Conservation (phyloP, 768 basidiomycete species). For the Tylopilus rubrobrunneus region DNA sequence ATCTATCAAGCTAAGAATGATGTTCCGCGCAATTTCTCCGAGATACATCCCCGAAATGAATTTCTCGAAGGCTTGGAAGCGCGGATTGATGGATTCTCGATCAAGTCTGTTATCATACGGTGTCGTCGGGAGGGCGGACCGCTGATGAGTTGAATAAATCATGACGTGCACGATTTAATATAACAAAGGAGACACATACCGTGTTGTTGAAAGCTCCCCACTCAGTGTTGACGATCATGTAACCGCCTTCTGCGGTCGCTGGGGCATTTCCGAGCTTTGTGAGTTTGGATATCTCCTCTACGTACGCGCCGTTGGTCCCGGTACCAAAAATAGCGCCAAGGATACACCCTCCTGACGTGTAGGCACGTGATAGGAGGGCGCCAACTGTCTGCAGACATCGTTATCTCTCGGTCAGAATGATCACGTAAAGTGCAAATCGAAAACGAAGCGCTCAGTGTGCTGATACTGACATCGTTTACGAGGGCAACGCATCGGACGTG, state of each 20-base stretch:
- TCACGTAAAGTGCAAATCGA: not conserved
- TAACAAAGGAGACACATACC: slow-evolving; percentile 39
- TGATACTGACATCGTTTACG: slow-evolving; percentile 84
- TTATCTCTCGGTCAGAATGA: slow-evolving; percentile 8
- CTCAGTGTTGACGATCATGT: slow-evolving; percentile 96
- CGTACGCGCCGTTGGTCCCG: slow-evolving; percentile 97
- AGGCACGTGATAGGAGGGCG: slow-evolving; percentile 87
- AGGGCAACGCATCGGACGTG: slow-evolving; percentile 89
- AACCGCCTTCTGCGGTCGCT: slow-evolving; percentile 55
- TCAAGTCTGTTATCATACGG: slow-evolving; percentile 91
- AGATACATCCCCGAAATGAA: slow-evolving; percentile 99
- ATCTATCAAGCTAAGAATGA: slow-evolving; percentile 80
- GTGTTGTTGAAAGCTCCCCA: slow-evolving; percentile 98
- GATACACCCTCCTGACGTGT: slow-evolving; percentile 87
- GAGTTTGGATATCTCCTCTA: slow-evolving; percentile 83
- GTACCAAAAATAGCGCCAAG: slow-evolving; percentile 95
- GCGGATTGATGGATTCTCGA: slow-evolving; percentile 90
- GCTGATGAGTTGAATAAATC: slow-evolving; percentile 38
- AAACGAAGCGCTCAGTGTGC: slow-evolving; percentile 16
- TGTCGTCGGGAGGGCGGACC: slow-evolving; percentile 80
- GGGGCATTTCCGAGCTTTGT: slow-evolving; percentile 72
- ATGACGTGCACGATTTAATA: not conserved
- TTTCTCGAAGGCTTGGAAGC: slow-evolving; percentile 93
- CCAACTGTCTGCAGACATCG: slow-evolving; percentile 75
- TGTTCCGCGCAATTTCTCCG: slow-evolving; percentile 86